phyloP scores from a whole-genome alignment of 176 grass and related monocot genomes.

The Triticum dicoccoides region DNA sequence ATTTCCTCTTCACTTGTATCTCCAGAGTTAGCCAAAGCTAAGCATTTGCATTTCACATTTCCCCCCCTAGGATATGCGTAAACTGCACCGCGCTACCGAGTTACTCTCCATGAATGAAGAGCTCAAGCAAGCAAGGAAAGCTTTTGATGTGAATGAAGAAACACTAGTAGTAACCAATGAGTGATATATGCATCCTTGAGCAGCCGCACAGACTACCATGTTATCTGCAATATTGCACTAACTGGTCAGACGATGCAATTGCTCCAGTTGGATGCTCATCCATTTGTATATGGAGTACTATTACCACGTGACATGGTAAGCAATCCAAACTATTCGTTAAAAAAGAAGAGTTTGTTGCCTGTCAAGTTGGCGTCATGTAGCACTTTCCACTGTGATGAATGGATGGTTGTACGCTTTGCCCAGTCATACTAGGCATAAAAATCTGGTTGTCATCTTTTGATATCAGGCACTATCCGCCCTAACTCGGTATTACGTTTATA shows the following conservation, averaged over 20 bases:
- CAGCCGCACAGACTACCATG: neutral
- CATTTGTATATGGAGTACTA: neutral
- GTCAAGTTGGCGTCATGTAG: neutral
- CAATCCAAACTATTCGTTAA: too few species aligned
- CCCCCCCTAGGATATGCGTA: slow-evolving; percentile 55
- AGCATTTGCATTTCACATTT: neutral
- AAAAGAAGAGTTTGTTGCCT: neutral
- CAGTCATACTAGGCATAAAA: neutral
- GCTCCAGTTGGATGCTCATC: neutral
- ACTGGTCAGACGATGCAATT: neutral
- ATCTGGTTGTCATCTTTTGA: neutral
- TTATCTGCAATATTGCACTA: neutral
- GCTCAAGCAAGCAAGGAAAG: slow-evolving; percentile 94
- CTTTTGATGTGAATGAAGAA: slow-evolving; percentile 94
- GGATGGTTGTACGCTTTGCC: neutral
- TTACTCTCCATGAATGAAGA: slow-evolving; percentile 98
- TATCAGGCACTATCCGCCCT: too few species aligned
- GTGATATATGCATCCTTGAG: slow-evolving; percentile 4
- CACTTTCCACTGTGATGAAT: neutral
- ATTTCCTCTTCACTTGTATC: neutral
- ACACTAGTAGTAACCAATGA: slow-evolving; percentile 53
- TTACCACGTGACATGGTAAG: neutral
- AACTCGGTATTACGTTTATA: too few species aligned
- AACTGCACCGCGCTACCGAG: slow-evolving; percentile 76
- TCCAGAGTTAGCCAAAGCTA: neutral